Base-by-base conservation (phyloP, 441 rosid genomes). In the Adansonia grandidieri region DNA sequence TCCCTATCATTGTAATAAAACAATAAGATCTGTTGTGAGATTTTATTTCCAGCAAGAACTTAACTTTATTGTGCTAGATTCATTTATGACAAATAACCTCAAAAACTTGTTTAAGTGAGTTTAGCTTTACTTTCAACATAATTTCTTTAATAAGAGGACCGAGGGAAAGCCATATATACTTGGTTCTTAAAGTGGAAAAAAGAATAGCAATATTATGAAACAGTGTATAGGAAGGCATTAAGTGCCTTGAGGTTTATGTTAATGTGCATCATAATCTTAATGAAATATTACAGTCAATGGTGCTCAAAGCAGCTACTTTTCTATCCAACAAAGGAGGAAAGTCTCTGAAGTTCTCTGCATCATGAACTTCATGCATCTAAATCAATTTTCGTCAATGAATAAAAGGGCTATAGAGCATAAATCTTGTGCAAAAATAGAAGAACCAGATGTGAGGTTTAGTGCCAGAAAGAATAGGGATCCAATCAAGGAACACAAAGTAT, bases 111-210 rank as follows among this genome's bases (percentile, higher is more conserved):
- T 65, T 42, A n/a, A 42, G 22, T 68, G 37, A 47, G 22, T n/a
- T 68, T 68, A 67, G 73, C 57, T 47, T 68, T 20, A 68, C 2
- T 68, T 45, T 64, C 40, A 68, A 68, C 17, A 68, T 68, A 22
- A 20, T 47, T 20, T 47, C 42, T 6, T 68, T 47, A 20, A 68
- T 37, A 68, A 47, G 32, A 68, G 57, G 73, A 17, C 14, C 8
- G 40, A 20, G n/a, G 56, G 73, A 22, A 47, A 47, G 37, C 32
- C 56, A 20, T 0, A 4, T 60, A 20, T 60, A 9, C 32, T 9
- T 63, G 19, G 15, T 44, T 45, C 53, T 28, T 62, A 28, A 62
- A 62, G 67, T 13, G 20, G 53, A 9, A 10, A 37, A 64, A 64
- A 5, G 22, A 37, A 64, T 6, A 64, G 69, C 22, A 7, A 64